phyloP scores from a whole-genome alignment of 495 filamentous ascomycete genomes.

The Astrothelium subdiscretum region DNA sequence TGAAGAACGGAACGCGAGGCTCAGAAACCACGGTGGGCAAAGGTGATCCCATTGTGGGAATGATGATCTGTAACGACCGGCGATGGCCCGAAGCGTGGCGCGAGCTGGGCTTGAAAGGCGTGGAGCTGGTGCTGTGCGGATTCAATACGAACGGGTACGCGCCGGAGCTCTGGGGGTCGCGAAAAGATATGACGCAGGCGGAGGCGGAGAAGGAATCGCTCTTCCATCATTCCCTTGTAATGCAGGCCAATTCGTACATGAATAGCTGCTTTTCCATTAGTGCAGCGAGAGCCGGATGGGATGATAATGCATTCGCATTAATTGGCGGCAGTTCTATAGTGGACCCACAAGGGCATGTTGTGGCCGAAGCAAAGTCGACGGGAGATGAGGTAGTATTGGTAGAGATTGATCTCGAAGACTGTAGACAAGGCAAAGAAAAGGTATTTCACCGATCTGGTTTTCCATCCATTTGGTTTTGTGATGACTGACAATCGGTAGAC shows the following conservation, averaged over 20 bases:
- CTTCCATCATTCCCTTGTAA: conserved; percentile 36
- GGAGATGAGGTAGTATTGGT: conserved; percentile 38
- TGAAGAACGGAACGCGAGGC: conserved; percentile 5
- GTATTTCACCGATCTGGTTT: background rate
- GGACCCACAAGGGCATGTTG: conserved; percentile 36
- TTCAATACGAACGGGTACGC: conserved; percentile 39
- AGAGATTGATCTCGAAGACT: conserved; percentile 35
- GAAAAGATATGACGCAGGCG: conserved; percentile 28
- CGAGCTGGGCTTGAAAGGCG: conserved; percentile 34
- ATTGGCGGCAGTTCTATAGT: conserved; percentile 41
- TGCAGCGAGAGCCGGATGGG: conserved; percentile 33
- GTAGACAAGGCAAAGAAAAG: conserved; percentile 33
- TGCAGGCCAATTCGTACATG: conserved; percentile 37
- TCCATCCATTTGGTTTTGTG: background rate
- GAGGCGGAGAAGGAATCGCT: conserved; percentile 32
- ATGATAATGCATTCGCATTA: conserved; percentile 35
- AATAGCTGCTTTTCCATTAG: conserved; percentile 37
- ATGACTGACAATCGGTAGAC: conserved; percentile 7
- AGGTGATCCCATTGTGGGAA: conserved; percentile 38
- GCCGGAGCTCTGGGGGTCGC: conserved; percentile 33
- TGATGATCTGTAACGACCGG: conserved; percentile 43
- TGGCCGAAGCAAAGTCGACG: conserved; percentile 33
- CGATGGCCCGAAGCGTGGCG: conserved; percentile 40
- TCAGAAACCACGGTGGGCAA: conserved; percentile 19
- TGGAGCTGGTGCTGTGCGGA: conserved; percentile 36